Conservation (phyloP, 257 asterid genomes). For the Plantago ovata region DNA sequence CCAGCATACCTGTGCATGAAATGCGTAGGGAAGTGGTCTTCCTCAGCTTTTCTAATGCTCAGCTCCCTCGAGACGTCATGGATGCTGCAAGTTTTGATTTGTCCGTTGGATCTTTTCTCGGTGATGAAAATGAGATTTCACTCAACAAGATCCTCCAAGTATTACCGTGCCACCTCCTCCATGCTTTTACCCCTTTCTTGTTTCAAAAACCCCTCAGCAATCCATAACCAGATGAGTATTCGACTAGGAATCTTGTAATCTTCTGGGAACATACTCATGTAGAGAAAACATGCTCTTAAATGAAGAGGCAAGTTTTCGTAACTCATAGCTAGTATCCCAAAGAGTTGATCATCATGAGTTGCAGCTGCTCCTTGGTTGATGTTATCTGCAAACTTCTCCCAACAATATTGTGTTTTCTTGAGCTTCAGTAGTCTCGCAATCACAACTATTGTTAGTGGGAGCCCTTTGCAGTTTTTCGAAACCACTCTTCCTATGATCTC, state of each 20-base stretch:
- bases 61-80: conserved; percentile 20
- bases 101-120: neutral
- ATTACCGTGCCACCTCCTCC: conserved; percentile 20
- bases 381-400: conserved; percentile 8
- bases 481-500: conserved; percentile 8
- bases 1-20: neutral
- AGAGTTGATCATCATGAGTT: neutral
- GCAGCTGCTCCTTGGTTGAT: neutral
- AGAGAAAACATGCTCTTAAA: conserved; percentile 23
- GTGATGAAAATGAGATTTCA: conserved; percentile 12
- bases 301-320: conserved; percentile 22
- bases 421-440: conserved; percentile 15
- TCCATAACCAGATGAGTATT: conserved; percentile 18
- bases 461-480: conserved; percentile 15
- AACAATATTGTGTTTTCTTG: neutral
- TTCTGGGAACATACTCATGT: conserved; percentile 16
- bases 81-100: neutral
- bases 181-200: neutral
- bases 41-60: conserved; percentile 11
- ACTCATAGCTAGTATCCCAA: conserved; percentile 5
- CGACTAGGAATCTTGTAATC: neutral
- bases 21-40: conserved; percentile 8
- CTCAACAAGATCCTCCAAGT: conserved; percentile 8
- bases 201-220: conserved; percentile 24
- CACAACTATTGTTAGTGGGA: conserved; percentile 23